Base-by-base conservation (phyloP, 2,329 filamentous ascomycete species). In the Colletotrichum sp. region DNA sequence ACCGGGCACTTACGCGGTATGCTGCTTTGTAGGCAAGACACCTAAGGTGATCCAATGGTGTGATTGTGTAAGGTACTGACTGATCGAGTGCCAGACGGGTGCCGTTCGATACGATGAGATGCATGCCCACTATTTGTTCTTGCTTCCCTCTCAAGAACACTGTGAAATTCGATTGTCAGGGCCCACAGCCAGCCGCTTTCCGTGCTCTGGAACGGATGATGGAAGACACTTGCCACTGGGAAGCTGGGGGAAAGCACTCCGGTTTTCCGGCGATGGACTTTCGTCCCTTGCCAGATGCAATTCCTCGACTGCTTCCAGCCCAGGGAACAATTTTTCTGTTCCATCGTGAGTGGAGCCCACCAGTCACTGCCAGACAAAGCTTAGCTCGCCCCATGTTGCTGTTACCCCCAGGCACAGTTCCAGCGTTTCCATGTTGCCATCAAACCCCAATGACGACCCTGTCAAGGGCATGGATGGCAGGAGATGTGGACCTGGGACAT, bases 351-450 rank as follows among this genome's bases (percentile, higher is more conserved):
- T 68, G 73, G 70, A 26, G 18, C 44, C 44, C 59, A 36, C 15
- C 21, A 60, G 15, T 36, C n/a, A 24, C 62, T 68, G 62, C 62
- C 69, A 73, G 64, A 64, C 32, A 52, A 68, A 73, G 73, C 73
- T 76, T 73, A 73, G 73, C 70, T 64, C 24, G 59, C 44, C 44
- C 44, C 44, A 52, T 13, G n/a, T 13, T 49, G 44, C 44, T 21
- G 65, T 63, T n/a, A 26, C 26, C 30, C 39, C 65, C 26, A 26
- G 24, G 36, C 65, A 73, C 32, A 57, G 28, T 30, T 49, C 60
- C 36, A 34, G 34, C 36, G 18, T 68, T 32, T 44, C 36, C 36
- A 64, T 52, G 26, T 67, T 64, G 55, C 70, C 69, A 36, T 71
- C 62, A 52, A 62, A 60, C 55, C 65, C 65, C 49, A 44, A 24